A percentile compares a stretch with the other conserved stretches of the same genome.
These are phyloP conservation scores for Diaporthe sp. DNA, from an alignment of 2,329 filamentous ascomycete species.

Conservation along the genomic window DNA sequence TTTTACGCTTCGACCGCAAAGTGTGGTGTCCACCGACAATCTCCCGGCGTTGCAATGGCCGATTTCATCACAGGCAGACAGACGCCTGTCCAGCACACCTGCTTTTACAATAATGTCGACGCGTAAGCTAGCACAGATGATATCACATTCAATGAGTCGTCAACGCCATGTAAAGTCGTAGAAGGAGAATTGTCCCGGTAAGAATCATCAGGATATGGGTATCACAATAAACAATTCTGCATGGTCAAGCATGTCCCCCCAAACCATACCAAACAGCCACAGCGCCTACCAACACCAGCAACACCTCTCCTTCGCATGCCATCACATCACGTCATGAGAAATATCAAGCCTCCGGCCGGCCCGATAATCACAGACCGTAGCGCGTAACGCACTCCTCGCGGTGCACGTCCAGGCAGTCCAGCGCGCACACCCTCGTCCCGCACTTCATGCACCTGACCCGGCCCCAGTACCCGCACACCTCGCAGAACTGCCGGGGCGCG, in stretches of 20 bases:
- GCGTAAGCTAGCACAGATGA: neutral
- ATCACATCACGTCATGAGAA: neutral
- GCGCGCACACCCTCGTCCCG: conserved; percentile 79
- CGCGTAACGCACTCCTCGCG: conserved; percentile 77
- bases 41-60: neutral
- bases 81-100: neutral
- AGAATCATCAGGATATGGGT: conserved; percentile 14
- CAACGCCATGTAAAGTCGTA: neutral
- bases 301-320: neutral
- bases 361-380: conserved; percentile 59
- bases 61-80: neutral
- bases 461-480: conserved; percentile 86
- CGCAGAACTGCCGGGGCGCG: conserved; percentile 68
- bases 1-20: neutral
- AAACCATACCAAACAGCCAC: neutral
- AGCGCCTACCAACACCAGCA: neutral
- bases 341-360: neutral
- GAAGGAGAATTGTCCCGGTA: neutral
- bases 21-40: neutral
- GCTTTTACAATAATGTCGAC: neutral
- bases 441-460: conserved; percentile 81
- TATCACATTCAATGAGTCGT: neutral
- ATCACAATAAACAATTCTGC: conserved; percentile 14
- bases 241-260: neutral
- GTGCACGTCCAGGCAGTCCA: conserved; percentile 79